Evolutionary conservation across 116 monocot genomes (phyloP).

Genomic region (Trichopus zeylanicus): DNA sequence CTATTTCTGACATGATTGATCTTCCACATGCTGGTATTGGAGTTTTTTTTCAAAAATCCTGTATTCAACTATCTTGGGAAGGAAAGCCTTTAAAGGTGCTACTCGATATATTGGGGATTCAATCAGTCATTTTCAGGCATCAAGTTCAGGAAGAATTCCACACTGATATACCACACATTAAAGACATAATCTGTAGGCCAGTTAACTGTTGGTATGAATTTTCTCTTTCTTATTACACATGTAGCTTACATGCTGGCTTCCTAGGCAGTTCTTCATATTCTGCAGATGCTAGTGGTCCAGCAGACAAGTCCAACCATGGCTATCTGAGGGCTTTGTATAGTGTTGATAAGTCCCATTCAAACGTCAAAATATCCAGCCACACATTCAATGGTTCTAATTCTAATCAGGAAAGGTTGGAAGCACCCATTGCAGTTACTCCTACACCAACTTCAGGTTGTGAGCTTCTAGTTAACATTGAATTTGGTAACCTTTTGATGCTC

Average conservation of each 20-base stretch:
- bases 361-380: slow-evolving; percentile 4
- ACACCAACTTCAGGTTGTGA: slow-evolving; percentile 15
- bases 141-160: slow-evolving; percentile 9
- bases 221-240: slow-evolving; percentile 14
- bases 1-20: slow-evolving; percentile 11
- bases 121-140: slow-evolving; percentile 30
- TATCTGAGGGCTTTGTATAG: not conserved
- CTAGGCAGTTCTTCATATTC: slow-evolving; percentile 8
- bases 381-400: slow-evolving; percentile 2
- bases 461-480: slow-evolving; percentile 23
- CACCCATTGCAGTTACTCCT: slow-evolving; percentile 1
- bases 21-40: slow-evolving; percentile 29
- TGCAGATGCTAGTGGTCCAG: not conserved
- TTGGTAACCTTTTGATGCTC: slow-evolving; percentile 38
- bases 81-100: slow-evolving; percentile 18
- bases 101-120: slow-evolving; percentile 32
- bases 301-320: slow-evolving; percentile 9
- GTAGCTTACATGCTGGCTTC: slow-evolving; percentile 22
- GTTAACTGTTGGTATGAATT: slow-evolving; percentile 18
- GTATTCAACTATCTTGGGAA: slow-evolving; percentile 27
- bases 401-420: slow-evolving; percentile 6
- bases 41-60: slow-evolving; percentile 35
- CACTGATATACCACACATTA: slow-evolving; percentile 15
- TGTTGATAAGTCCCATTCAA: not conserved
- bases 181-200: slow-evolving; percentile 11